These are phyloP conservation scores for Marasmius sp. DNA, from an alignment of 1,284 basidiomycete genomes.

Conservation along the genomic window DNA sequence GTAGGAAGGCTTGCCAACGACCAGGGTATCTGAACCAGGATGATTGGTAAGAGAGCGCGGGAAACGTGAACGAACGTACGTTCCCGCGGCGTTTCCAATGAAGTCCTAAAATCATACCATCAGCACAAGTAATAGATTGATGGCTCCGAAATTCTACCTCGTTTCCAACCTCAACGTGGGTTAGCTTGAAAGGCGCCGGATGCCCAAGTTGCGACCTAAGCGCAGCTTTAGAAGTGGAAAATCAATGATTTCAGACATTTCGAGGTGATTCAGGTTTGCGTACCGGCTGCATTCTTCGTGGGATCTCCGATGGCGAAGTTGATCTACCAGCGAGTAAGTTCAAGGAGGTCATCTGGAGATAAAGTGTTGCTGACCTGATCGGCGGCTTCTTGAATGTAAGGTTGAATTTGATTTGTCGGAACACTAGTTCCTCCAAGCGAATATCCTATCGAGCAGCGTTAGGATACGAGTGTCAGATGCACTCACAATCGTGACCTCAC, in stretches of 20 bases:
- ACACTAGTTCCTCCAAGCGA: slow-evolving; percentile 53
- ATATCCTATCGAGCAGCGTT: slow-evolving; percentile 39
- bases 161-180: slow-evolving; percentile 54
- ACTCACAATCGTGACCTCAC: not conserved
- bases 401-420: slow-evolving; percentile 49
- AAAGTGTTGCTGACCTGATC: slow-evolving; percentile 48
- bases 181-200: slow-evolving; percentile 46
- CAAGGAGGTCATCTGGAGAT: not conserved
- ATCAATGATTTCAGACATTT: slow-evolving; percentile 3
- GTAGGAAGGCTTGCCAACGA: slow-evolving; percentile 60
- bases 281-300: slow-evolving; percentile 35
- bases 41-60: not conserved
- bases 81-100: not conserved
- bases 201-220: slow-evolving; percentile 51
- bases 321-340: slow-evolving; percentile 33
- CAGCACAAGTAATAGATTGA: not conserved
- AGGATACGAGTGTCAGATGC: not conserved
- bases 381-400: slow-evolving; percentile 66
- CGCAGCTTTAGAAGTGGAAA: slow-evolving; percentile 34
- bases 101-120: not conserved
- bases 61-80: not conserved
- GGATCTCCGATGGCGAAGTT: slow-evolving; percentile 55
- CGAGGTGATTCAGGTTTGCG: not conserved
- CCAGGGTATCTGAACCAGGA: slow-evolving; percentile 46
- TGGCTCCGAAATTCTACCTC: slow-evolving; percentile 40